Percentiles rank a stretch among this genome's conserved stretches.
Evolutionary conservation across 805 yeast species (phyloP).

Genomic region (Candida quercuum): DNA sequence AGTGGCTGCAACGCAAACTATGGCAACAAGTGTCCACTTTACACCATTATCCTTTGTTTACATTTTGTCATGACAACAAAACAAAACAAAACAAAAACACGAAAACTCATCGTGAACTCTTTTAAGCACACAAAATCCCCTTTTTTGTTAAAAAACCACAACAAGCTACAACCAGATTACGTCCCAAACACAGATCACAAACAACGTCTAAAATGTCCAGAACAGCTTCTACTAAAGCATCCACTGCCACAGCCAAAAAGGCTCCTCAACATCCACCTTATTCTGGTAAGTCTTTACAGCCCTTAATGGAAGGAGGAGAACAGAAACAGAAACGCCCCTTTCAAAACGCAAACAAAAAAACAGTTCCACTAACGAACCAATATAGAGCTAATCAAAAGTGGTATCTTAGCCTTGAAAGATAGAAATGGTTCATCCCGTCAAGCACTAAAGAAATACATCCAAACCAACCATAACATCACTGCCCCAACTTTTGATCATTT

Average conservation of each 20-base stretch:
- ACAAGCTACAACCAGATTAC: no score
- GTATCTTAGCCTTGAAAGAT: slow-evolving; percentile 65
- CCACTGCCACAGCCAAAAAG: slow-evolving; percentile 18
- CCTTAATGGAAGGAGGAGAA: neutral
- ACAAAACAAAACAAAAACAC: neutral
- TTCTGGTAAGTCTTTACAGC: slow-evolving; percentile 15
- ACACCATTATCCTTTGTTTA: neutral
- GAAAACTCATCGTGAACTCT: neutral
- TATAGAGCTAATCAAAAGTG: slow-evolving; percentile 39
- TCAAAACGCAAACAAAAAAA: no score
- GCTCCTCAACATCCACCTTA: slow-evolving; percentile 23
- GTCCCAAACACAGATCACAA: no score
- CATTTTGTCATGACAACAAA: neutral
- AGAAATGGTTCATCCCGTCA: slow-evolving; percentile 84
- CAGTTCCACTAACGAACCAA: slow-evolving; percentile 8
- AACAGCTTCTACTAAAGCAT: slow-evolving; percentile 14
- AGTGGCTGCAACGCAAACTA: no score
- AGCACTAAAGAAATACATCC: slow-evolving; percentile 80
- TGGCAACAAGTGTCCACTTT: neutral
- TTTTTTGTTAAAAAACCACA: neutral
- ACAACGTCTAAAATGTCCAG: slow-evolving; percentile 23
- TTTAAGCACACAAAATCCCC: neutral
- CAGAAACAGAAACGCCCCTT: no score
- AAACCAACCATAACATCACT: slow-evolving; percentile 51
- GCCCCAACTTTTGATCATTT: slow-evolving; percentile 66